A percentile compares a stretch with the other conserved stretches of the same genome.
These are phyloP conservation scores for Ampelomyces quisqualis DNA, from an alignment of 2,329 filamentous ascomycete genomes.

Conservation along the genomic window DNA sequence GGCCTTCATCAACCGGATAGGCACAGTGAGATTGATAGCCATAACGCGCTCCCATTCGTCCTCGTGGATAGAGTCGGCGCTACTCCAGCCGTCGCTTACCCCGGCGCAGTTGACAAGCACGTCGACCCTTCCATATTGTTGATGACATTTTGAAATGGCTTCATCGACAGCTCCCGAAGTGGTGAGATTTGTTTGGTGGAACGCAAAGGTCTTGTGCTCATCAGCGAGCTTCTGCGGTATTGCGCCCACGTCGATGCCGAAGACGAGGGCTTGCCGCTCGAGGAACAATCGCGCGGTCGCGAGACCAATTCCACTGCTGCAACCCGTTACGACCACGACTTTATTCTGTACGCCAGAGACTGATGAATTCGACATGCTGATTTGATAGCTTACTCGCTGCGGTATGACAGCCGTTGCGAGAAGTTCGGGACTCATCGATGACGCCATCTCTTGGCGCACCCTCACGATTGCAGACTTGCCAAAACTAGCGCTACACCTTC, in stretches of 20 bases:
- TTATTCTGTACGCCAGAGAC: conserved; percentile 28
- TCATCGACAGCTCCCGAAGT: conserved; percentile 21
- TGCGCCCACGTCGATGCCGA: conserved; percentile 30
- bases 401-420: too few species aligned
- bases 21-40: conserved; percentile 48
- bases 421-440: too few species aligned
- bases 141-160: conserved; percentile 26
- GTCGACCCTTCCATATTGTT: conserved; percentile 36
- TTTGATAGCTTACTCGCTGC: too few species aligned
- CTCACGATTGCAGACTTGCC: too few species aligned
- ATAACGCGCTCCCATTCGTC: conserved; percentile 47
- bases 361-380: too few species aligned
- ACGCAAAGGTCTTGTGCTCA: conserved; percentile 21
- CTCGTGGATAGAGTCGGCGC: conserved; percentile 45
- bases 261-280: conserved; percentile 27
- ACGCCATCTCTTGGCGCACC: too few species aligned
- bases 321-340: conserved; percentile 32
- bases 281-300: conserved; percentile 30
- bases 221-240: conserved; percentile 18
- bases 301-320: conserved; percentile 35
- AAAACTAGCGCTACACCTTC: too few species aligned
- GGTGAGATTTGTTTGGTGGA: conserved; percentile 29
- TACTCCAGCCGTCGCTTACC: conserved; percentile 47
- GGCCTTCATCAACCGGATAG: conserved; percentile 49
- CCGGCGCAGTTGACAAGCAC: conserved; percentile 52